These are phyloP conservation scores for Diophrys appendiculata DNA, from an alignment of 73 alveolate genomes.

Conservation along the genomic window DNA sequence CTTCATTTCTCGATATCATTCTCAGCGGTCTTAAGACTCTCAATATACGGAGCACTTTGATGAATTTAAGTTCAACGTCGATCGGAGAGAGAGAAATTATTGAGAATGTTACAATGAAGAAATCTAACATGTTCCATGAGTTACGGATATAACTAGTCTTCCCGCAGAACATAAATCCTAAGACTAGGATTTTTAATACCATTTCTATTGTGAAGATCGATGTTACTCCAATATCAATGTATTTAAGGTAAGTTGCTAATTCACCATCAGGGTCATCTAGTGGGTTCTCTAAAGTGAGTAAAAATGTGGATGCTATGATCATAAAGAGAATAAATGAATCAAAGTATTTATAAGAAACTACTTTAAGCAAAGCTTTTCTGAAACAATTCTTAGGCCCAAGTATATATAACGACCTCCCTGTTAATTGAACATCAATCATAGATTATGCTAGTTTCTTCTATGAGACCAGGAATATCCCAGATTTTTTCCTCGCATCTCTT, in stretches of 20 bases:
- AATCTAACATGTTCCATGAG: conserved; percentile 93
- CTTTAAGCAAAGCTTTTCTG: conserved; percentile 64
- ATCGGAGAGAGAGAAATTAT: conserved; percentile 39
- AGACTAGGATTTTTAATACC: conserved; percentile 48
- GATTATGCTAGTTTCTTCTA: neutral
- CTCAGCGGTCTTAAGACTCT: conserved; percentile 73
- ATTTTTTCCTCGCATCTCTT: too few relatives aligned
- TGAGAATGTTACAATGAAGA: conserved; percentile 86
- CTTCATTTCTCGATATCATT: conserved; percentile 69
- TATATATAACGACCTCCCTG: conserved; percentile 38
- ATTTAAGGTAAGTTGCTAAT: too few relatives aligned
- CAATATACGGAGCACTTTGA: conserved; percentile 65
- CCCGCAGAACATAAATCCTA: conserved; percentile 85
- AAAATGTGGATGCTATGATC: neutral
- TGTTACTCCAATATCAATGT: too few relatives aligned
- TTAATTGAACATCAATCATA: too few relatives aligned
- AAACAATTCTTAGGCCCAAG: conserved; percentile 49
- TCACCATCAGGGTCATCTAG: conserved; percentile 68
- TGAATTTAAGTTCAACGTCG: conserved; percentile 47
- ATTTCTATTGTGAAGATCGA: conserved; percentile 60
- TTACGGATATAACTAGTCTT: conserved; percentile 81
- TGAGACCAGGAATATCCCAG: too few relatives aligned
- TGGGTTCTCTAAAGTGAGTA: conserved; percentile 41
- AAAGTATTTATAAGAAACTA: conserved; percentile 40
- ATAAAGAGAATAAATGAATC: neutral